phyloP scores from a whole-genome alignment of 257 asterid species.

The Nicotiana knightiana region DNA sequence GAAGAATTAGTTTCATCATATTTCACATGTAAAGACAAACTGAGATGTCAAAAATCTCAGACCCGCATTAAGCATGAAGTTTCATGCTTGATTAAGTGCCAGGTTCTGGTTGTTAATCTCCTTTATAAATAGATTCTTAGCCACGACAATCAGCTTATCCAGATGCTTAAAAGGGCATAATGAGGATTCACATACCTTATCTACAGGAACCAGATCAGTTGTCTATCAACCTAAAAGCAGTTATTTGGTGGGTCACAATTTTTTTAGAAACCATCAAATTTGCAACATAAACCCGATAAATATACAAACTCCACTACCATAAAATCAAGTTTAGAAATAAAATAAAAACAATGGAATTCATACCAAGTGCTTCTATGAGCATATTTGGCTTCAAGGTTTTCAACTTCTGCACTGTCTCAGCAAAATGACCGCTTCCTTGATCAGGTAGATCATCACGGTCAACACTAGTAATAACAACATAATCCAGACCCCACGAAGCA shows the following conservation, averaged over 20 bases:
- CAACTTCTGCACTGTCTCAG: conserved; percentile 88
- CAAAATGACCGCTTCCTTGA: conserved; percentile 95
- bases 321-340: neutral
- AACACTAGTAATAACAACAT: conserved; percentile 94
- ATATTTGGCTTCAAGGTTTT: conserved; percentile 75
- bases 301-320: neutral
- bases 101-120: neutral
- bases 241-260: neutral
- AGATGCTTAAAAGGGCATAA: no score
- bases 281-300: neutral
- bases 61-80: neutral
- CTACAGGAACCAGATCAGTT: neutral
- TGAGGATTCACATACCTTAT: no score
- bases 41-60: neutral
- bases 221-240: neutral
- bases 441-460: conserved; percentile 93
- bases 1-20: neutral
- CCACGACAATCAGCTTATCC: no score
- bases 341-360: neutral
- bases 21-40: neutral
- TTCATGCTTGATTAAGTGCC: neutral
- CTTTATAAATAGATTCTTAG: no score
- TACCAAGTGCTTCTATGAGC: conserved; percentile 92
- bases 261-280: neutral
- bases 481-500: conserved; percentile 98